A percentile compares a stretch with the other conserved stretches of the same genome.
Evolutionary conservation across 495 filamentous ascomycete species (phyloP).

Genomic region (Neurospora pannonica): DNA sequence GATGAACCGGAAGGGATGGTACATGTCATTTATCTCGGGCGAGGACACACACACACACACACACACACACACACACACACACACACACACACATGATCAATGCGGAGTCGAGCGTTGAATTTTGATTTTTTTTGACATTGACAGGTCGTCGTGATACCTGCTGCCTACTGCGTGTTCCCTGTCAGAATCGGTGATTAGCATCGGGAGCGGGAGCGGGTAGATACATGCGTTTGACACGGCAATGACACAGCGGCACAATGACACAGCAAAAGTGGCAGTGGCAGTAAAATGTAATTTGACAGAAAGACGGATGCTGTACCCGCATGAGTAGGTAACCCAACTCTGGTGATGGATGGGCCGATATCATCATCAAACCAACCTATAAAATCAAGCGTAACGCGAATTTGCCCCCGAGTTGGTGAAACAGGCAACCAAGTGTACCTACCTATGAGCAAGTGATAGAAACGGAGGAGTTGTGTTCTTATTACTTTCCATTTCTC

Average conservation of each 20-base stretch:
- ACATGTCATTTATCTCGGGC: neutral
- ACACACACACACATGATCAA: neutral
- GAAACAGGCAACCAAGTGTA: neutral
- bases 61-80: too few species aligned
- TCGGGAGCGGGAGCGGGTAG: neutral
- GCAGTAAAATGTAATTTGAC: neutral
- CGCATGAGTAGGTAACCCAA: neutral
- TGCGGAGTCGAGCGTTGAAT: neutral
- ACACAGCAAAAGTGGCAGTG: neutral
- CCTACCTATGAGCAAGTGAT: too few species aligned
- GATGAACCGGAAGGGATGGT: neutral
- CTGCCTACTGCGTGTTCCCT: too few species aligned
- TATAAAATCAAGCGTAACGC: neutral
- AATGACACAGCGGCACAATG: neutral
- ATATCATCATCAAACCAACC: neutral
- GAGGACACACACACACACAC: neutral
- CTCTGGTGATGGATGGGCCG: neutral
- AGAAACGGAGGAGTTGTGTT: too few species aligned
- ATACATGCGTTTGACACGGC: neutral
- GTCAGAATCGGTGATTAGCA: neutral
- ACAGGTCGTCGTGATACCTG: neutral
- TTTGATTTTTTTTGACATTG: neutral
- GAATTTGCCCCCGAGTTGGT: neutral
- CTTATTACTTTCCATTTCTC: too few species aligned
- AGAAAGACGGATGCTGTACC: neutral